Conservation (phyloP, 768 basidiomycete species). For the Phaeolepiota aurea region DNA sequence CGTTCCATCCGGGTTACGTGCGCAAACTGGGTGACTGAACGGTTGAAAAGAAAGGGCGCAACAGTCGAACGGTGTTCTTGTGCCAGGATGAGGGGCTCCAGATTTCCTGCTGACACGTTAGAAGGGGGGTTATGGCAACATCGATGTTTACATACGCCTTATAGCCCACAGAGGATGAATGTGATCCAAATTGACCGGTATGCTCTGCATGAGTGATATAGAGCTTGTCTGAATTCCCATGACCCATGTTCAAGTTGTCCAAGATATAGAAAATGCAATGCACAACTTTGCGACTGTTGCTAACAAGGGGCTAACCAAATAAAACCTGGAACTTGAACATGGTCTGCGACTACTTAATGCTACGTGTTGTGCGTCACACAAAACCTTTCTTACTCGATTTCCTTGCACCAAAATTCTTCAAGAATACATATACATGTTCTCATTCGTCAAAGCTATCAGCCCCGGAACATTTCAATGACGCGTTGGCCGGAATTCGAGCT, state of each 20-base stretch:
- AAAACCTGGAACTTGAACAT: too few species aligned
- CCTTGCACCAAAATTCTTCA: neutral
- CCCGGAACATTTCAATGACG: constrained; percentile 1
- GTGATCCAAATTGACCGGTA: constrained; percentile 70
- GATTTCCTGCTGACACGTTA: constrained; percentile 40
- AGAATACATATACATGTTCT: neutral
- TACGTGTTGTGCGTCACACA: neutral
- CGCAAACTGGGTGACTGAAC: constrained; percentile 83
- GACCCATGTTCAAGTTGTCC: constrained; percentile 48
- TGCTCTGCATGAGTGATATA: constrained; percentile 90
- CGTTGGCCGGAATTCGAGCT: constrained; percentile 9
- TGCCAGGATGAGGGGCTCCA: constrained; percentile 56
- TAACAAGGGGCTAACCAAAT: too few species aligned
- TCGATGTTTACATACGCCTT: constrained; percentile 41
- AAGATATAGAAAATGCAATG: neutral
- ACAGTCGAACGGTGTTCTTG: constrained; percentile 79
- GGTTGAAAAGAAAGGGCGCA: constrained; percentile 89
- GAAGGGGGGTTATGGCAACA: constrained; percentile 3
- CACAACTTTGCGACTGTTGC: constrained; percentile 4
- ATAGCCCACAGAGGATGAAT: constrained; percentile 71
- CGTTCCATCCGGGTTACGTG: constrained; percentile 73
- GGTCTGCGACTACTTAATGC: neutral
- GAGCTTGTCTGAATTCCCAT: constrained; percentile 80
- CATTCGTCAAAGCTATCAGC: neutral
- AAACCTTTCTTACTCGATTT: neutral